A percentile compares a stretch with the other conserved stretches of the same genome.
These are phyloP conservation scores for Nelumbo lutea DNA, from an alignment of 164 flowering plant species.

Conservation along the genomic window DNA sequence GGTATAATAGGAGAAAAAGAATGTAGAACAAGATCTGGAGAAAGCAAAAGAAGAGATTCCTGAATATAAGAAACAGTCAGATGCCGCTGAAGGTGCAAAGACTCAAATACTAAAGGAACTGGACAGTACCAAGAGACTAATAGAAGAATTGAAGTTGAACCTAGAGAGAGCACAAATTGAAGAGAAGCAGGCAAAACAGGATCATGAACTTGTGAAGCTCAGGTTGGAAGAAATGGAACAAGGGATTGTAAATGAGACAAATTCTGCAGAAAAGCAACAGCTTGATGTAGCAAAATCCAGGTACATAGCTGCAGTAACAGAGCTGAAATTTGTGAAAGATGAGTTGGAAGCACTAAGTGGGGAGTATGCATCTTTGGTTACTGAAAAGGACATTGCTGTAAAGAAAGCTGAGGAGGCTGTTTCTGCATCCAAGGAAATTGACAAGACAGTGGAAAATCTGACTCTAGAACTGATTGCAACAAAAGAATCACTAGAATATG, in stretches of 20 bases:
- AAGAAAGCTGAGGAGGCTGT: slow-evolving; percentile 61
- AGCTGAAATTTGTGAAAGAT: slow-evolving; percentile 63
- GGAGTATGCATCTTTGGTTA: slow-evolving; percentile 45
- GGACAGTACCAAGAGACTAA: slow-evolving; percentile 65
- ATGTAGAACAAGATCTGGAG: slow-evolving; percentile 68
- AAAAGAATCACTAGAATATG: slow-evolving; percentile 74
- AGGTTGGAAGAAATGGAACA: slow-evolving; percentile 78
- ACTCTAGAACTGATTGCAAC: slow-evolving; percentile 76
- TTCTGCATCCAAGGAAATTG: slow-evolving; percentile 60
- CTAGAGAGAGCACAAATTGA: slow-evolving; percentile 85
- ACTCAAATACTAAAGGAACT: slow-evolving; percentile 52
- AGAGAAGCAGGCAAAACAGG: slow-evolving; percentile 83
- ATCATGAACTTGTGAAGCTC: slow-evolving; percentile 70
- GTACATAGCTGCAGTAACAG: slow-evolving; percentile 62
- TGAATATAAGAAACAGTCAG: slow-evolving; percentile 41
- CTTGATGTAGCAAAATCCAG: slow-evolving; percentile 82
- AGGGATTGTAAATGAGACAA: slow-evolving; percentile 77
- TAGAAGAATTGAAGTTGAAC: slow-evolving; percentile 72
- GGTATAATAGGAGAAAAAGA: slow-evolving; percentile 53
- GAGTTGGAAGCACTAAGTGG: slow-evolving; percentile 50
- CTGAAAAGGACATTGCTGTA: slow-evolving; percentile 52
- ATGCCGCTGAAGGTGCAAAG: slow-evolving; percentile 64
- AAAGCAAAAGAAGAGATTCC: slow-evolving; percentile 73
- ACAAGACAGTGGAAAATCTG: slow-evolving; percentile 71
- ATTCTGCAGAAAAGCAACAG: slow-evolving; percentile 82